These are phyloP conservation scores for Arthroderma sp. DNA, from an alignment of 2,329 filamentous ascomycete species.

Conservation along the genomic window DNA sequence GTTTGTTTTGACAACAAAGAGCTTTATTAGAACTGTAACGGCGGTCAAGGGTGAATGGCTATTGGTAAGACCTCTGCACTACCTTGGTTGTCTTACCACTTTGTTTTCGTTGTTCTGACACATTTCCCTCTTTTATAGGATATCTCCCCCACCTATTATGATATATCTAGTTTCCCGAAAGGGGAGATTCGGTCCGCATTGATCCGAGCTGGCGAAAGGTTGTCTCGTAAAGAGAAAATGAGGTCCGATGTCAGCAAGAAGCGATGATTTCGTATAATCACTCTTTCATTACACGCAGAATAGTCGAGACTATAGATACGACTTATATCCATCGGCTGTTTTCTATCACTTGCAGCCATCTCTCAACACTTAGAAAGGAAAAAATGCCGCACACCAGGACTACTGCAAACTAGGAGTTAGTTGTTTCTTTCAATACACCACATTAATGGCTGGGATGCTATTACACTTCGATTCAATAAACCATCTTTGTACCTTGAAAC, in stretches of 20 bases:
- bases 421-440: no score
- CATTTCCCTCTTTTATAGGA: constrained; percentile 45
- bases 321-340: not conserved
- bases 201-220: constrained; percentile 42
- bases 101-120: constrained; percentile 22
- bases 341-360: no score
- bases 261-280: constrained; percentile 16
- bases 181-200: constrained; percentile 68
- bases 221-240: constrained; percentile 44
- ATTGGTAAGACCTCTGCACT: constrained; percentile 48
- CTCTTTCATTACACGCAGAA: not conserved
- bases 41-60: constrained; percentile 90
- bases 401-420: no score
- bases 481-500: not conserved
- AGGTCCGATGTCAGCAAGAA: constrained; percentile 25
- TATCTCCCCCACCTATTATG: constrained; percentile 87
- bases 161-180: constrained; percentile 67
- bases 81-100: constrained; percentile 7
- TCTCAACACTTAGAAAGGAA: no score
- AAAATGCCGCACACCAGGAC: no score
- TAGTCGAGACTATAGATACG: not conserved
- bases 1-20: constrained; percentile 94
- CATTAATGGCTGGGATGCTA: not conserved
- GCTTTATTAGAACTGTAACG: constrained; percentile 92
- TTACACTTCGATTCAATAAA: not conserved